These are phyloP conservation scores for Cardamine chenopodiifolia DNA, from an alignment of 345 rosid species.

Conservation along the genomic window DNA sequence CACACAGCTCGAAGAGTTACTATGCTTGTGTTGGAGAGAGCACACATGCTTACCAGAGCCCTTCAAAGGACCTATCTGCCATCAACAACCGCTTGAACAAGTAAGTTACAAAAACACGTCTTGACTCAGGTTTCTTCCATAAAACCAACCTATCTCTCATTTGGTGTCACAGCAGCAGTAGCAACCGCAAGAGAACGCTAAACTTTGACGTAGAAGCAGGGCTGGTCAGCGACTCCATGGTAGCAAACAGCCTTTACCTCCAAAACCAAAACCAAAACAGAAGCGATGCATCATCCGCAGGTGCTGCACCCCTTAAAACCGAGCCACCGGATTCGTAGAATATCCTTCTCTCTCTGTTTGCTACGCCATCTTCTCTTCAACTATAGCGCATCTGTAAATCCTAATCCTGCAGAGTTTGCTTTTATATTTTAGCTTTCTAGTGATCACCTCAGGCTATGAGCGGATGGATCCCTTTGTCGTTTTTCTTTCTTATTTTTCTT, in stretches of 20 bases:
- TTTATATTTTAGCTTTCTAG: slow-evolving; percentile 37
- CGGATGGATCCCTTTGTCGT: slow-evolving; percentile 17
- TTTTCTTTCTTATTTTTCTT: background rate
- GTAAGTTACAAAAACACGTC: slow-evolving; percentile 42
- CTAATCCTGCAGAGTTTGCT: slow-evolving; percentile 24
- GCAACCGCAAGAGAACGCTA: slow-evolving; percentile 68
- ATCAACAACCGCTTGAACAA: slow-evolving; percentile 86
- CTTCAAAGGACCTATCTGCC: slow-evolving; percentile 90
- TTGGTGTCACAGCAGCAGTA: slow-evolving; percentile 46
- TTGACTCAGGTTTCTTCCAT: background rate
- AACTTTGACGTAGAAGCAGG: slow-evolving; percentile 87
- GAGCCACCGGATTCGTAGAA: slow-evolving; percentile 39
- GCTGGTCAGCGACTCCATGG: slow-evolving; percentile 92
- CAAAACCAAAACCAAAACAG: slow-evolving; percentile 51
- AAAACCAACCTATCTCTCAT: slow-evolving; percentile 5
- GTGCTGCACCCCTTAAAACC: slow-evolving; percentile 37
- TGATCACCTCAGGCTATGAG: slow-evolving; percentile 36
- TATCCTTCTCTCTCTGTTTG: background rate
- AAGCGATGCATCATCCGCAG: slow-evolving; percentile 36
- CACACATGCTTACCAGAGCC: slow-evolving; percentile 96
- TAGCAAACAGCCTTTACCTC: slow-evolving; percentile 77
- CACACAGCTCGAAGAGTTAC: slow-evolving; percentile 83
- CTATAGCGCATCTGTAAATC: slow-evolving; percentile 33
- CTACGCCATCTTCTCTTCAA: slow-evolving; percentile 1
- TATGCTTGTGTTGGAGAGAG: slow-evolving; percentile 99